phyloP scores from a whole-genome alignment of 352 stramenopile species.

The Halophytophthora polymorphica region DNA sequence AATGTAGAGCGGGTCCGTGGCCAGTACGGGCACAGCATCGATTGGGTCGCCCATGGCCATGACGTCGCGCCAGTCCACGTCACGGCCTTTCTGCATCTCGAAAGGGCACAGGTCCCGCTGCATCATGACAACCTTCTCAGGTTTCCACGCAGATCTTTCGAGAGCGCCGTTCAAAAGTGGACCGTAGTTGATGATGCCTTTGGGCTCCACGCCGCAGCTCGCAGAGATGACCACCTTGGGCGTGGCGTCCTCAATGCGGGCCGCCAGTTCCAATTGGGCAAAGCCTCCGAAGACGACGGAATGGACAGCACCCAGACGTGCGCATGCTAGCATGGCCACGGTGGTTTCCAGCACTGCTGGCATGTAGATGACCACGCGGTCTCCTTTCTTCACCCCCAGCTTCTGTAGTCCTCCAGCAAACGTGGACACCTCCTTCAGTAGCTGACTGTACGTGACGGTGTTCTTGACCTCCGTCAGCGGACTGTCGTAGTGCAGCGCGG shows the following conservation, averaged over 20 bases:
- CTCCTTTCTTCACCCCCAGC: slow-evolving; percentile 72
- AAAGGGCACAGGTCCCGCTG: slow-evolving; percentile 58
- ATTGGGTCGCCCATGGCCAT: slow-evolving; percentile 32
- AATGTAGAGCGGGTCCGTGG: slow-evolving; percentile 73
- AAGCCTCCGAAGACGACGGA: slow-evolving; percentile 91
- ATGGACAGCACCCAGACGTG: slow-evolving; percentile 94
- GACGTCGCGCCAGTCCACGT: slow-evolving; percentile 59
- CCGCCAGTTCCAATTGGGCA: slow-evolving; percentile 76
- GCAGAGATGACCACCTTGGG: slow-evolving; percentile 79
- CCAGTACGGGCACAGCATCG: slow-evolving; percentile 43
- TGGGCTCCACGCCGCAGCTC: slow-evolving; percentile 66
- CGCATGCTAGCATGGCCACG: slow-evolving; percentile 97
- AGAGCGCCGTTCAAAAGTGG: slow-evolving; percentile 70
- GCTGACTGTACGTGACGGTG: slow-evolving; percentile 67
- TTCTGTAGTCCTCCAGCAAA: slow-evolving; percentile 62
- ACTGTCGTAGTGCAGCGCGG: slow-evolving; percentile 61
- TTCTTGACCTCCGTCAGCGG: slow-evolving; percentile 56
- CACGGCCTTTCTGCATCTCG: slow-evolving; percentile 32
- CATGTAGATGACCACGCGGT: slow-evolving; percentile 97
- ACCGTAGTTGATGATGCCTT: slow-evolving; percentile 78
- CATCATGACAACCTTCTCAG: slow-evolving; percentile 67
- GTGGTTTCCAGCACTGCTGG: slow-evolving; percentile 95
- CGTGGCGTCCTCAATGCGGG: slow-evolving; percentile 76
- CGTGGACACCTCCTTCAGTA: slow-evolving; percentile 63
- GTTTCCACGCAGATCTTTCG: slow-evolving; percentile 51